Base-by-base conservation (phyloP, 495 filamentous ascomycete species). In the Neurospora sp. region DNA sequence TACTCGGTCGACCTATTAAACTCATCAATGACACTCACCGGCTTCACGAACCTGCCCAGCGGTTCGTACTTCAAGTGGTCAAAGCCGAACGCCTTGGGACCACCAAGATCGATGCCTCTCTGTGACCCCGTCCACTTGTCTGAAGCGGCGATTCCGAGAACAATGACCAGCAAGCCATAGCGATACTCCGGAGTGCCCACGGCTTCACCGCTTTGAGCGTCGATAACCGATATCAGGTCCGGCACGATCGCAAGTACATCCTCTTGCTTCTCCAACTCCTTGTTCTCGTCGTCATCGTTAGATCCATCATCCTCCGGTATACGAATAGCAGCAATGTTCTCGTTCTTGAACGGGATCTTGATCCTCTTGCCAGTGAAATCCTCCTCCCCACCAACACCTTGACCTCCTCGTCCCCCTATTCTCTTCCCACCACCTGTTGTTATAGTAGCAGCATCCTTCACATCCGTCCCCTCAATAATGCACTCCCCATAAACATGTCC, bases 271-370 rank as follows among this genome's bases (percentile, higher is more conserved):
- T 83, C 80, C 3, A 74, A 39, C 31, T 75, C 74, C 0, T 41
- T 40, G 20, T 59, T 59, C 0, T 71, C 1, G 4, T 40, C 1
- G 38, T 27, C n/a, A 6, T 35, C 53, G 70, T 40, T 14, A 18
- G 22, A 31, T 5, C 27, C 38, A 10, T 61, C 69, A n/a, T 68
- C 73, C 3, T 38, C 70, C 9, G 78, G 68, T 68, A 82, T 74
- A 81, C 81, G 72, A 61, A 84, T 83, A 6, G 86, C 88, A 18
- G 85, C 82, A 20, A 90, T 87, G 75, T 90, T 91, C 76, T 91
- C 89, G 76, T 90, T 90, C 80, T 89, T 89, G 79, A 90, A 90
- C 1, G 88, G 88, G 44, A 90, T 87, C 69, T 87, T 86, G 68
- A 90, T 76, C 37, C 74, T 79, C 14, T 18, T 61, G 7, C 84